A percentile compares a stretch with the other conserved stretches of the same genome.
Conservation (phyloP, 139 green algal species). For the Spirogloea muscicola region DNA sequence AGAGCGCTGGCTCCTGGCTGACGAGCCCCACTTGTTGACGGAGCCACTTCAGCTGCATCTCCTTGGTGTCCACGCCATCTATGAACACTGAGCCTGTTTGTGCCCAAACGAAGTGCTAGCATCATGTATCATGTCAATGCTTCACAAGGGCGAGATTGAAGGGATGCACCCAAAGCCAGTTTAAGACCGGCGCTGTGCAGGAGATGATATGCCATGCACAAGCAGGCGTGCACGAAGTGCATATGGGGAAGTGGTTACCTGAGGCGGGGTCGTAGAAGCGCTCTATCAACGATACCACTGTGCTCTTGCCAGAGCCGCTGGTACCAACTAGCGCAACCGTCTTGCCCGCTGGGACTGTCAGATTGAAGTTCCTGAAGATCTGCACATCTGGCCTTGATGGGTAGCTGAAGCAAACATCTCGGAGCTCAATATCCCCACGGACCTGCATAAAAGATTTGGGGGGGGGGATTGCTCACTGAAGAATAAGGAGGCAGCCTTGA, state of each 20-base stretch:
- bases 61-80: conserved; percentile 72
- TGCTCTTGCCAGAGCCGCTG: conserved; percentile 84
- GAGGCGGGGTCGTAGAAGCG: conserved; percentile 94
- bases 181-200: neutral
- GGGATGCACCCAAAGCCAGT: neutral
- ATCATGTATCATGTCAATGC: no score
- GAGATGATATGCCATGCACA: no score
- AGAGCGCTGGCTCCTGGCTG: conserved; percentile 44
- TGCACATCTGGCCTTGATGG: conserved; percentile 52
- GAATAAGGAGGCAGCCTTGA: no score
- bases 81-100: conserved; percentile 45
- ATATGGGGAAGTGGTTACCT: no score
- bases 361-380: conserved; percentile 49
- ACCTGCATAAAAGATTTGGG: no score
- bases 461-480: no score
- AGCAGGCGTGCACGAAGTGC: no score
- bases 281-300: conserved; percentile 66
- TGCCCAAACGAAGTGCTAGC: no score
- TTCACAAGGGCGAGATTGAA: conserved; percentile 11
- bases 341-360: conserved; percentile 59
- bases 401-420: conserved; percentile 75
- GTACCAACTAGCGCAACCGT: conserved; percentile 86
- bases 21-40: conserved; percentile 69
- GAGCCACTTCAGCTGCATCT: conserved; percentile 70
- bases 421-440: conserved; percentile 59